These are phyloP conservation scores for Trichosporon sp. DNA, from an alignment of 1,284 basidiomycete species.

Conservation along the genomic window DNA sequence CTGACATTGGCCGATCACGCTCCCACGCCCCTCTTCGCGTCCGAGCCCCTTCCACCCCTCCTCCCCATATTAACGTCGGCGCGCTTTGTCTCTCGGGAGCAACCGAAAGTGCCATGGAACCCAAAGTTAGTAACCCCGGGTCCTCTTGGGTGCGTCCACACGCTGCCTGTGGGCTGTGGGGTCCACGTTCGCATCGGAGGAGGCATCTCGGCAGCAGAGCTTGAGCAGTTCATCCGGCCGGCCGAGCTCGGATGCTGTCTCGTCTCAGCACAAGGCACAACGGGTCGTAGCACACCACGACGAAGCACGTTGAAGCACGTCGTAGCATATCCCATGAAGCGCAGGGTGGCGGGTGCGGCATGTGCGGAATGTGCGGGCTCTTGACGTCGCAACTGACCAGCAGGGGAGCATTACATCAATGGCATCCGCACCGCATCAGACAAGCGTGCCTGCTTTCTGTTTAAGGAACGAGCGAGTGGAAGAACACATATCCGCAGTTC, in stretches of 20 bases:
- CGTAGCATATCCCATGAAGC: not conserved
- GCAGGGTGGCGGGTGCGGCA: not conserved
- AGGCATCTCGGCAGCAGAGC: too few species aligned
- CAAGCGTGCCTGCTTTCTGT: too few species aligned
- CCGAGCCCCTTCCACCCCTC: not conserved
- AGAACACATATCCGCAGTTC: not conserved
- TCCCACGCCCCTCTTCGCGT: not conserved
- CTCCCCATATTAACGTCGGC: not conserved
- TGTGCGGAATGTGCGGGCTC: not conserved
- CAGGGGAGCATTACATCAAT: not conserved
- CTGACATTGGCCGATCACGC: not conserved
- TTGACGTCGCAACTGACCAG: not conserved
- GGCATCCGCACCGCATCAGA: too few species aligned
- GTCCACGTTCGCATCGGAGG: not conserved
- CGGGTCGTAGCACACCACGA: not conserved
- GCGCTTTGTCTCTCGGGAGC: not conserved
- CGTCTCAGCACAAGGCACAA: too few species aligned
- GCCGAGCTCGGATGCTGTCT: too few species aligned
- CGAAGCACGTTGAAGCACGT: not conserved
- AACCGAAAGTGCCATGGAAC: not conserved
- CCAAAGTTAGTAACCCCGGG: not conserved
- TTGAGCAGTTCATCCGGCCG: not conserved
- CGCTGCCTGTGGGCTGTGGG: not conserved
- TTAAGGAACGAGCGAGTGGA: not conserved
- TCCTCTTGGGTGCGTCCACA: not conserved